Conservation (phyloP, 345 rosid species). For the Clarkia xantiana region DNA sequence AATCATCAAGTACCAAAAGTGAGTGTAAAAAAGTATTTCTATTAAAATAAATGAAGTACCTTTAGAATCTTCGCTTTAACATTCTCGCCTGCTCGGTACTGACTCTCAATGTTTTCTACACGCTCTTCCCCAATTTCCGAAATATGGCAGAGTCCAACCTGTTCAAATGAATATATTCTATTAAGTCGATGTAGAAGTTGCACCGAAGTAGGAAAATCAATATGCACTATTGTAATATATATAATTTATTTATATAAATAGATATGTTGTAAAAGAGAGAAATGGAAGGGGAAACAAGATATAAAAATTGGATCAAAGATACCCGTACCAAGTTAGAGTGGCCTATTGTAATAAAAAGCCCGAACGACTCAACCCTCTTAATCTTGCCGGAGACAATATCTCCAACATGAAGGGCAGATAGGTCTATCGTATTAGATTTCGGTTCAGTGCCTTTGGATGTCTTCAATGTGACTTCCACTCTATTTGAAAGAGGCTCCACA, state of each 20-base stretch:
- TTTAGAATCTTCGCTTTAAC: constrained; percentile 68
- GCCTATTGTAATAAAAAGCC: constrained; percentile 55
- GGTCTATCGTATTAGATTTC: constrained; percentile 38
- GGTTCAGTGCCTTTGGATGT: constrained; percentile 18
- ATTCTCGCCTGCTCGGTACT: constrained; percentile 59
- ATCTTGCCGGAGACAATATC: constrained; percentile 48
- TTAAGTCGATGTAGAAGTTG: background rate
- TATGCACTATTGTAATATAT: no score
- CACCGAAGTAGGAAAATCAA: background rate
- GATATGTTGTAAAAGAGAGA: no score
- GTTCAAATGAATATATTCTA: constrained; percentile 3
- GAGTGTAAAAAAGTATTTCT: no score
- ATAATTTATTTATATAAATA: no score
- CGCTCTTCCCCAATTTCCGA: constrained; percentile 65
- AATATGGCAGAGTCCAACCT: constrained; percentile 92
- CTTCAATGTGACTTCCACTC: constrained; percentile 83
- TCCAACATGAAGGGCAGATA: constrained; percentile 45
- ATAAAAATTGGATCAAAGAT: no score
- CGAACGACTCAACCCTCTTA: constrained; percentile 72
- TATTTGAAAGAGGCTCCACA: constrained; percentile 69
- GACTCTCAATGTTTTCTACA: constrained; percentile 39
- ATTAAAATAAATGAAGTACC: constrained; percentile 20
- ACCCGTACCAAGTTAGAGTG: constrained; percentile 50
- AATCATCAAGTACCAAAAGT: no score
- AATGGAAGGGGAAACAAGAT: no score